Conservation (phyloP, 179 eudicot species). For the Silene vulgaris region DNA sequence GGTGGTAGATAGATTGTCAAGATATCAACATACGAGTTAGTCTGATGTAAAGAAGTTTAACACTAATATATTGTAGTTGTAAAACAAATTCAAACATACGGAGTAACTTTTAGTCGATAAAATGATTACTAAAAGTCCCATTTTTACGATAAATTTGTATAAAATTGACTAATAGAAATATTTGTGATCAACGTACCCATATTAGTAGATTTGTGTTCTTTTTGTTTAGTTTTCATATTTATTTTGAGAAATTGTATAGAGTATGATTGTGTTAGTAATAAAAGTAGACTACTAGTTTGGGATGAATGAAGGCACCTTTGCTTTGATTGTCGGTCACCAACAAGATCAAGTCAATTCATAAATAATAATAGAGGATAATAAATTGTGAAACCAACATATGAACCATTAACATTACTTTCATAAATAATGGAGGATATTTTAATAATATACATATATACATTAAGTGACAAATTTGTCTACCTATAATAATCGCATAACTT, state of each 20-base stretch:
- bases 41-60: too few species aligned
- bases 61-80: too few species aligned
- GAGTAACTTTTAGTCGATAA: too few species aligned
- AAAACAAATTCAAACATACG: too few species aligned
- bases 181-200: background rate
- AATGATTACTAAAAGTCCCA: too few species aligned
- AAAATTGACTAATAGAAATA: too few species aligned
- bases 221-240: background rate
- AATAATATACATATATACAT: too few species aligned
- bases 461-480: too few species aligned
- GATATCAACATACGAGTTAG: too few species aligned
- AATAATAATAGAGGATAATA: background rate
- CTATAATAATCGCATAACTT: too few species aligned
- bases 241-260: background rate
- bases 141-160: too few species aligned
- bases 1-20: too few species aligned
- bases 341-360: background rate
- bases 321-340: slow-evolving; percentile 1
- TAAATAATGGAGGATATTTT: background rate
- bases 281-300: background rate
- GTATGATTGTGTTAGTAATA: background rate
- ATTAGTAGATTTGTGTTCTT: background rate
- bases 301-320: slow-evolving; percentile 7
- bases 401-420: background rate
- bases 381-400: background rate